Evolutionary conservation across 257 asterid species (phyloP), one percentile per base, ranked within the genome.

Genomic region (Solanum habrochaites): DNA sequence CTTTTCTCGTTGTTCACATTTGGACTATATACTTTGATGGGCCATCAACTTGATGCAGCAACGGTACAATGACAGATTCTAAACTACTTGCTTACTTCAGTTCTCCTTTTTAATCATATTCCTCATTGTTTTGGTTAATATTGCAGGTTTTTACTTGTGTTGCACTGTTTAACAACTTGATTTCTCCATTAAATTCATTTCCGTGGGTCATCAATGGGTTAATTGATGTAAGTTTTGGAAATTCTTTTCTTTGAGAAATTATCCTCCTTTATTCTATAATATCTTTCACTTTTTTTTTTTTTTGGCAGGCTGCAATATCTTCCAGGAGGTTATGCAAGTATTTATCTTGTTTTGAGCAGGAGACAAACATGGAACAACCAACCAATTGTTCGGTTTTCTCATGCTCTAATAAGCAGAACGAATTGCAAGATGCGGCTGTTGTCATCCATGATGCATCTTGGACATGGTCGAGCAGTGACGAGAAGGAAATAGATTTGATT

Each of bases 151-250:
- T 97, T 93, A 97, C 99, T 82, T 97, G 99, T 89, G 97, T 97
- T 49, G 98, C 99, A 75, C 91, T 97, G 88, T 97, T 97, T 85
- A 97, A 97, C 85, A 97, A 94, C 90, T 91, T 95, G 93, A 97
- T 97, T 87, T 94, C 99, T 86, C 98, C 99, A 42, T 91, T 97
- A 69, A 97, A 97, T 91, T 97, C 99, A 14, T 97, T 97, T 90
- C 99, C 99, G n/a, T 97, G 99, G 99, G 98, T 97, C 92, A 97
- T 97, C 91, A 97, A 97, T 87, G 99, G 99, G 88, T 89, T 97
- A 89, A 97, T 97, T 78, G 99, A 97, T 90, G 99, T 97, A 89
- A 94, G 98, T 88, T 87, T 37, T 83, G 29, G 37, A 5, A 4
- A 32, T 45, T 77, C 83, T 75, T 52, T 29, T n/a, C 39, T 85